Conservation (phyloP, 73 alveolate genomes). For the Blepharisma stoltei region DNA sequence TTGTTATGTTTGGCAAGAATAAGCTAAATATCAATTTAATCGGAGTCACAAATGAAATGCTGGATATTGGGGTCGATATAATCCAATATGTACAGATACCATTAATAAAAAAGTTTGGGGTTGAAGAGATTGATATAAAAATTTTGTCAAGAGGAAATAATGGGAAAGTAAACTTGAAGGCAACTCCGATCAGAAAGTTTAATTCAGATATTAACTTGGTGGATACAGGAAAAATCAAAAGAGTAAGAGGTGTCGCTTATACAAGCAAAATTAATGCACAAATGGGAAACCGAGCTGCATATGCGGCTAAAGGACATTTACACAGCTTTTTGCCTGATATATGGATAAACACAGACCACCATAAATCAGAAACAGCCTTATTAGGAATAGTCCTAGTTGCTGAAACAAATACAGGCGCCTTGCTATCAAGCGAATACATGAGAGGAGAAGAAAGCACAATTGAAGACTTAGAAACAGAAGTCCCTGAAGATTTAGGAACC, state of each 20-base stretch:
- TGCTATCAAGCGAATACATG: constrained; percentile 70
- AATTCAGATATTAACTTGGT: constrained; percentile 57
- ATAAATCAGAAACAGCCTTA: constrained; percentile 77
- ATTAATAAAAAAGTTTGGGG: constrained; percentile 66
- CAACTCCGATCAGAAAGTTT: constrained; percentile 62
- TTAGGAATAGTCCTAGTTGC: constrained; percentile 83
- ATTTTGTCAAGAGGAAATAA: constrained; percentile 79
- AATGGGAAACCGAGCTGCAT: constrained; percentile 36
- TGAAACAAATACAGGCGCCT: constrained; percentile 79
- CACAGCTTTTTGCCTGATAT: constrained; percentile 97
- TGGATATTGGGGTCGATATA: constrained; percentile 66
- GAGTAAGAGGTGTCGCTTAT: constrained; percentile 83
- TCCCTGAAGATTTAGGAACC: constrained; percentile 78
- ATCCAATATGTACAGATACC: constrained; percentile 39
- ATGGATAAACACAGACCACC: constrained; percentile 92
- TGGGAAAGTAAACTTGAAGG: constrained; percentile 62
- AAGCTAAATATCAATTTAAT: constrained; percentile 57
- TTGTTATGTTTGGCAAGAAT: constrained; percentile 78
- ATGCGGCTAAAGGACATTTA: constrained; percentile 79
- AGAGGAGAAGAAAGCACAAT: constrained; percentile 40
- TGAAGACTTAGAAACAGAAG: constrained; percentile 49
- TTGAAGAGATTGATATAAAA: constrained; percentile 74
- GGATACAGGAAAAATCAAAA: constrained; percentile 86
- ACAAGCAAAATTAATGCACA: constrained; percentile 37
- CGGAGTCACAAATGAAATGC: constrained; percentile 75